These are phyloP conservation scores for Pseudocercospora fijiensis DNA, from an alignment of 2,329 filamentous ascomycete genomes.

Conservation along the genomic window DNA sequence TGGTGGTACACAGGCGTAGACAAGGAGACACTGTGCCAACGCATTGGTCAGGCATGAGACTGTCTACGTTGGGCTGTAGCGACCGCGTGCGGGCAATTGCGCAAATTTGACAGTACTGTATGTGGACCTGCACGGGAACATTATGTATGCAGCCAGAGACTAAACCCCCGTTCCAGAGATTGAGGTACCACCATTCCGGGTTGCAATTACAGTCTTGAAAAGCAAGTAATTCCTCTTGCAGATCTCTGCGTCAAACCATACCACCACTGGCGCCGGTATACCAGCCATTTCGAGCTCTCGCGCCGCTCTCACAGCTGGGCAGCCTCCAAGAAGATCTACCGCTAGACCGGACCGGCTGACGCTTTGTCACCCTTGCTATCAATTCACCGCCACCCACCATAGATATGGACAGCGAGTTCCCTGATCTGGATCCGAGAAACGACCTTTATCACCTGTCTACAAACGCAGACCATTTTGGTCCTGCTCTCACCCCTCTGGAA, in stretches of 20 bases:
- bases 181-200: neutral
- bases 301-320: neutral
- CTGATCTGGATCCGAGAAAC: neutral
- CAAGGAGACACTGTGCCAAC: neutral
- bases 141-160: neutral
- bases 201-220: neutral
- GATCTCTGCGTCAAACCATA: conserved; percentile 1
- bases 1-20: neutral
- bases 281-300: neutral
- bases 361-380: neutral
- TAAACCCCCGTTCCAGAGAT: neutral
- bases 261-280: neutral
- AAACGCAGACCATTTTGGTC: neutral
- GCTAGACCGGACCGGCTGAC: neutral
- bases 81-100: neutral
- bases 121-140: neutral
- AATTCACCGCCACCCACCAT: neutral
- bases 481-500: neutral
- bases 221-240: neutral
- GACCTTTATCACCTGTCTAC: neutral
- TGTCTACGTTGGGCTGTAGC: neutral
- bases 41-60: neutral
- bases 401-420: neutral
- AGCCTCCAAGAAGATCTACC: neutral
- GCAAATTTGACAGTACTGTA: neutral